Percentiles rank a stretch among this genome's conserved stretches.
phyloP scores from a whole-genome alignment of 2,329 filamentous ascomycete species.

The Rhinocladiella mackenziei region DNA sequence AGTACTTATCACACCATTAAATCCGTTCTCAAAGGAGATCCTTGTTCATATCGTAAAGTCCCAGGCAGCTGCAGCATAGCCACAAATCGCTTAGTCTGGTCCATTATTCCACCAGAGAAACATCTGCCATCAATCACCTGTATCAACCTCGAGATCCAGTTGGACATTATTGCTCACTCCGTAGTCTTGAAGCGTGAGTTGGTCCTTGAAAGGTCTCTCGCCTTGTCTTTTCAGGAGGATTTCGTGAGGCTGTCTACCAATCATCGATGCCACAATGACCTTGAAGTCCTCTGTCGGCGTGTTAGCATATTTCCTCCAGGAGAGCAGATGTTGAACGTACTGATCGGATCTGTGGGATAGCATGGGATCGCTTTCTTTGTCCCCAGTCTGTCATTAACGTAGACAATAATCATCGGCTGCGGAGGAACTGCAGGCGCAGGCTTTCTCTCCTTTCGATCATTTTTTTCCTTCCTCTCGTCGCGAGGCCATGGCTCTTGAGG shows the following conservation, averaged over 20 bases:
- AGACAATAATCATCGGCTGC: constrained; percentile 88
- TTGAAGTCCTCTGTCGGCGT: constrained; percentile 65
- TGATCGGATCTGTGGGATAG: constrained; percentile 75
- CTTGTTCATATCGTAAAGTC: too few species aligned
- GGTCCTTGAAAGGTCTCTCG: constrained; percentile 89
- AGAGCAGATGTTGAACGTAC: constrained; percentile 32
- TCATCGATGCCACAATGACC: constrained; percentile 81
- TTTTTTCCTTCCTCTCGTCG: constrained; percentile 30
- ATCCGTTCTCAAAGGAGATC: too few species aligned
- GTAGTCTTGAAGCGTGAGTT: constrained; percentile 83
- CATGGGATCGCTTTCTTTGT: constrained; percentile 95
- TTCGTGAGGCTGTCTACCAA: constrained; percentile 84
- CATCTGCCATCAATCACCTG: constrained; percentile 38
- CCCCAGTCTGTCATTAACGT: constrained; percentile 90
- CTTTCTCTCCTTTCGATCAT: constrained; percentile 29
- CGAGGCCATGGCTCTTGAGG: constrained; percentile 17
- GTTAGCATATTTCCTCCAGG: constrained; percentile 11
- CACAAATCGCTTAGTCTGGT: too few species aligned
- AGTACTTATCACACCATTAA: too few species aligned
- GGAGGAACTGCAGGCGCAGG: constrained; percentile 38
- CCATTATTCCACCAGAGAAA: background rate
- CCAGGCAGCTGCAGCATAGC: too few species aligned
- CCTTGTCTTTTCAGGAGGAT: constrained; percentile 90
- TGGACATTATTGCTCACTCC: constrained; percentile 85
- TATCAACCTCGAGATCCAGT: constrained; percentile 49